A percentile compares a stretch with the other conserved stretches of the same genome.
Evolutionary conservation across 1,139 yeast genomes (phyloP).

Genomic region (Yamadazyma pseudoaaseri): DNA sequence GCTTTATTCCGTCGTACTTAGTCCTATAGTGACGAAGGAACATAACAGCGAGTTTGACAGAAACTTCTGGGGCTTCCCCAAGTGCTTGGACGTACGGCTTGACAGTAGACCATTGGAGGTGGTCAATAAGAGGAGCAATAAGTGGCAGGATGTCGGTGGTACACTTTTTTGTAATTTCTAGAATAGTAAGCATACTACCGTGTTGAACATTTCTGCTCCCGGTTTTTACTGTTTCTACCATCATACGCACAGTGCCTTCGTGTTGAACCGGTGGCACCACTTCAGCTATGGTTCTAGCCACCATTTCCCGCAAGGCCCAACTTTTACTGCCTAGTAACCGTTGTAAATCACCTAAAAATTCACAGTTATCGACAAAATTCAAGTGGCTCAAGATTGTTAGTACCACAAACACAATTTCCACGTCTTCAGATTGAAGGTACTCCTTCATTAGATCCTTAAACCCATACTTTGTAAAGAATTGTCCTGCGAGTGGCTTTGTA

Average conservation of each 20-base stretch:
- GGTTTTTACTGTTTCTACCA: background rate
- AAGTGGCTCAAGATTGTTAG: constrained; percentile 69
- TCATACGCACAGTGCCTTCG: background rate
- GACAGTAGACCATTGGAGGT: constrained; percentile 10
- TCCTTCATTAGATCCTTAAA: constrained; percentile 48
- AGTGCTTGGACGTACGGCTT: constrained; percentile 10
- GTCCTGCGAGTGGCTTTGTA: constrained; percentile 45
- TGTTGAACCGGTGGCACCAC: constrained; percentile 2
- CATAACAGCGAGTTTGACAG: constrained; percentile 2
- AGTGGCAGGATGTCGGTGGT: background rate
- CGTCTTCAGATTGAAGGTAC: constrained; percentile 34
- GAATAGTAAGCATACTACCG: constrained; percentile 45
- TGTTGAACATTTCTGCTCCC: constrained; percentile 45
- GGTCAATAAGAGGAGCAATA: constrained; percentile 4
- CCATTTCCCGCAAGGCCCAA: constrained; percentile 88
- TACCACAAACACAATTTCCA: constrained; percentile 71
- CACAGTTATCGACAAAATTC: constrained; percentile 54
- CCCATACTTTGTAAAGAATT: constrained; percentile 61
- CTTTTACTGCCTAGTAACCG: constrained; percentile 47
- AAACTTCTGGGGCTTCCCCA: background rate
- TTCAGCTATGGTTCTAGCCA: constrained; percentile 67
- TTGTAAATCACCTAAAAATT: constrained; percentile 47
- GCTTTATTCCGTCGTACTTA: constrained; percentile 10
- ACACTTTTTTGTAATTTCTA: constrained; percentile 3
- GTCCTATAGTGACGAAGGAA: constrained; percentile 5